Evolutionary conservation across 805 yeast genomes (phyloP).

Genomic region (Hanseniaspora lachancei): DNA sequence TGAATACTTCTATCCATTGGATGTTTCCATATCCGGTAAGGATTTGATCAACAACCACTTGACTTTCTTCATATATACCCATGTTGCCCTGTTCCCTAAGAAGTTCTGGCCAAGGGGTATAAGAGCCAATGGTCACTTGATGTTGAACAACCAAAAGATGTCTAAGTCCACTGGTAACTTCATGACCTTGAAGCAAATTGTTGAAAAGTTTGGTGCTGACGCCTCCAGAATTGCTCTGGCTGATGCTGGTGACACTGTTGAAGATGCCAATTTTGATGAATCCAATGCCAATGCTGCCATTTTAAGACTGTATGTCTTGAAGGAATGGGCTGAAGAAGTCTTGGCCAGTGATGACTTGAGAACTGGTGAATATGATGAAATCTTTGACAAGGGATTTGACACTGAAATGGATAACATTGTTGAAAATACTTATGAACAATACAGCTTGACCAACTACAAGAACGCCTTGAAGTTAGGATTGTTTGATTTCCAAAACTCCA

Average conservation of each 20-base stretch:
- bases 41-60: conserved; percentile 95
- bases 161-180: conserved; percentile 96
- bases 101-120: conserved; percentile 87
- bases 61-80: conserved; percentile 87
- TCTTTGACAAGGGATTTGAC: conserved; percentile 82
- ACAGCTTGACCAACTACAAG: conserved; percentile 64
- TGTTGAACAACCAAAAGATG: conserved; percentile 95
- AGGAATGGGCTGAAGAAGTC: conserved; percentile 88
- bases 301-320: conserved; percentile 77
- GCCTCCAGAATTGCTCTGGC: conserved; percentile 95
- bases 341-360: conserved; percentile 37
- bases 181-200: conserved; percentile 73
- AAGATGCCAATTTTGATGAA: conserved; percentile 97
- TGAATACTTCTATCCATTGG: conserved; percentile 93
- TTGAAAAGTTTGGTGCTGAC: conserved; percentile 89
- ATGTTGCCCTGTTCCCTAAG: conserved; percentile 85
- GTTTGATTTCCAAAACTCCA: conserved; percentile 85
- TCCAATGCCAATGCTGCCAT: conserved; percentile 94
- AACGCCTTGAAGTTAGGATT: conserved; percentile 80
- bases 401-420: conserved; percentile 81
- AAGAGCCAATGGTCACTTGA: conserved; percentile 87
- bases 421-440: conserved; percentile 59
- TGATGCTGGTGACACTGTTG: conserved; percentile 94
- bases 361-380: conserved; percentile 39
- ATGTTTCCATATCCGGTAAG: conserved; percentile 84